Evolutionary conservation across 169 alveolate genomes (phyloP).

Genomic region (Neospora caninum): DNA sequence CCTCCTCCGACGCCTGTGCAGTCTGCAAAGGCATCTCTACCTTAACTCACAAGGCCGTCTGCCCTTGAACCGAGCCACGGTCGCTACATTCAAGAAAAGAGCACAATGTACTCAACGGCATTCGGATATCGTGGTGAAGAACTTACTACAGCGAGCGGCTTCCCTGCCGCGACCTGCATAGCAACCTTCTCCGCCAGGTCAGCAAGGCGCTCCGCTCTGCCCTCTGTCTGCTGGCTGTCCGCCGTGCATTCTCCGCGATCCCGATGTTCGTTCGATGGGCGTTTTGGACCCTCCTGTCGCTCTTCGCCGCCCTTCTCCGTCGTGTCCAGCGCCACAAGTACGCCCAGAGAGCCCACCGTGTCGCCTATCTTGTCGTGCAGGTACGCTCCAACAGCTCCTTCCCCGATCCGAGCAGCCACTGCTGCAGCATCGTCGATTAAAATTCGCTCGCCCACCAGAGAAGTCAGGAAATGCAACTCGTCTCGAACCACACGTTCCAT

Average conservation of each 20-base stretch:
- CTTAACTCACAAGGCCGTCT: too few species aligned
- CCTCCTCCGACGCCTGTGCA: too few species aligned
- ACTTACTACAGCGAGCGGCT: constrained; percentile 27
- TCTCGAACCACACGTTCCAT: background rate
- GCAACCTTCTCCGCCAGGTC: background rate
- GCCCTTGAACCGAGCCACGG: too few species aligned
- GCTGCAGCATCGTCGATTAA: background rate
- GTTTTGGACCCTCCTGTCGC: background rate
- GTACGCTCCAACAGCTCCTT: background rate
- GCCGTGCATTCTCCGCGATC: background rate
- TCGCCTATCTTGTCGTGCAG: background rate
- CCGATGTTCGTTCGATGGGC: background rate
- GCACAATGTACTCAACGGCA: too few species aligned
- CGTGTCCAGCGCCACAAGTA: background rate
- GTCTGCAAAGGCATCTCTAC: too few species aligned
- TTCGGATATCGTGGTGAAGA: background rate
- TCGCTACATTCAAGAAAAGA: too few species aligned
- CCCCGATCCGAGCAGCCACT: background rate
- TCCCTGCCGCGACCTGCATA: constrained; percentile 29
- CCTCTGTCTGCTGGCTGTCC: background rate
- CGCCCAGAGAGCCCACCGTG: background rate
- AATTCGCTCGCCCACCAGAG: constrained; percentile 1
- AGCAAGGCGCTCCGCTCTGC: background rate
- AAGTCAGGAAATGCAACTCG: background rate
- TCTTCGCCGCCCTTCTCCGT: background rate